Conservation (phyloP, 2,329 filamentous ascomycete genomes). For the Emmonsia crescens region DNA sequence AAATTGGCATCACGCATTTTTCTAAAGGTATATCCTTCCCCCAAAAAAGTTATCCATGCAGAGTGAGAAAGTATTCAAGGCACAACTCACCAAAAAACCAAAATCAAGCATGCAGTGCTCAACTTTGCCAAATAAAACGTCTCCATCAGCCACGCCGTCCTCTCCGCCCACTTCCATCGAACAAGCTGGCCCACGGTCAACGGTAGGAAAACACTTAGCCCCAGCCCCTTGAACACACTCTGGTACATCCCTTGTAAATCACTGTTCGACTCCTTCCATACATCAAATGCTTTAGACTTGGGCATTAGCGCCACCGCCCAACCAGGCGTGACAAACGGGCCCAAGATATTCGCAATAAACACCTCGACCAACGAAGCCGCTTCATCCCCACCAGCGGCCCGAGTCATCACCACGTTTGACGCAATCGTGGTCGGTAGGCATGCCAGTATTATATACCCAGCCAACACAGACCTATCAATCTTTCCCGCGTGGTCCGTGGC, state of each 20-base stretch:
- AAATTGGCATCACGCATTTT: not conserved
- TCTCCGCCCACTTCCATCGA: conserved; percentile 44
- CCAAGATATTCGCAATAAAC: conserved; percentile 57
- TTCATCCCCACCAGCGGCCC: conserved; percentile 56
- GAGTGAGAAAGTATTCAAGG: not conserved
- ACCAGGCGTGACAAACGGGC: conserved; percentile 56
- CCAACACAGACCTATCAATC: conserved; percentile 54
- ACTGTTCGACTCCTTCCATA: conserved; percentile 37
- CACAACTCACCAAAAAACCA: conserved; percentile 46
- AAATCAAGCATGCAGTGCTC: conserved; percentile 34
- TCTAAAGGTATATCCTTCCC: not conserved
- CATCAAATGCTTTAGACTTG: conserved; percentile 22
- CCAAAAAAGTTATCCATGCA: not conserved
- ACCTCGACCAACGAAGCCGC: conserved; percentile 57
- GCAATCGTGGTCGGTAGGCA: conserved; percentile 62
- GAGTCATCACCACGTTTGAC: conserved; percentile 64
- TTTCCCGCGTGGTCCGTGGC: conserved; percentile 33
- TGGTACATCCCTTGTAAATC: conserved; percentile 53
- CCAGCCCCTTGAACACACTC: conserved; percentile 57
- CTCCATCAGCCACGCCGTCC: conserved; percentile 31
- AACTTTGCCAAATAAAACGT: conserved; percentile 44
- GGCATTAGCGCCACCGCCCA: conserved; percentile 49
- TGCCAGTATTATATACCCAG: conserved; percentile 57
- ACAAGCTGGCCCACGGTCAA: conserved; percentile 52
- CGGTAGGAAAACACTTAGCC: conserved; percentile 55